Percentiles rank a stretch among this genome's conserved stretches.
Conservation (phyloP, 106 monocot species). For the Vanilla planifolia region DNA sequence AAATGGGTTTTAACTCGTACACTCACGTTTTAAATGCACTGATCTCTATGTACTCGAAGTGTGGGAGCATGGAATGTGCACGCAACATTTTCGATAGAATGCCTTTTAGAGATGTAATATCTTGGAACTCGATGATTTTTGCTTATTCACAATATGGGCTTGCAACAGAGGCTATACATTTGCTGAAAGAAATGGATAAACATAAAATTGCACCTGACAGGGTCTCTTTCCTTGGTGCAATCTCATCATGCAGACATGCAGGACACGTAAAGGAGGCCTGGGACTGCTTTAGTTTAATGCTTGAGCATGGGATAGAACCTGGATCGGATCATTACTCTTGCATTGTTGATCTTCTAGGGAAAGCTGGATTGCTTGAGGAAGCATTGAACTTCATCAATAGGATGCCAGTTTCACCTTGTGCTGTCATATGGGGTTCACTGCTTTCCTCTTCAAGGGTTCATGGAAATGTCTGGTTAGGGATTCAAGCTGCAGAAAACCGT, state of each 20-base stretch:
- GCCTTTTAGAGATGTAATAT: constrained; percentile 31
- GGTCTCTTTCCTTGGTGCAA: constrained; percentile 41
- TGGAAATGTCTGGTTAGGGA: constrained; percentile 38
- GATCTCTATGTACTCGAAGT: constrained; percentile 54
- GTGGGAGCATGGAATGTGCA: constrained; percentile 38
- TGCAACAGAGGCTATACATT: constrained; percentile 26
- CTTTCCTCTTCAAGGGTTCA: constrained; percentile 41
- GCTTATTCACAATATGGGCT: constrained; percentile 42
- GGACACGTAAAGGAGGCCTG: constrained; percentile 32
- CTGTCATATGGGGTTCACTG: constrained; percentile 49
- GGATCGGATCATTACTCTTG: constrained; percentile 46
- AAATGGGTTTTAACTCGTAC: constrained; percentile 28
- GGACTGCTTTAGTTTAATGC: constrained; percentile 31
- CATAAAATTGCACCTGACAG: constrained; percentile 21
- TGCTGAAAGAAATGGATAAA: constrained; percentile 31
- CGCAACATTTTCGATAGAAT: constrained; percentile 25
- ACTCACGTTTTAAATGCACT: constrained; percentile 42
- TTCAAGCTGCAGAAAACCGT: constrained; percentile 44
- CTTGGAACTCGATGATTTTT: constrained; percentile 60
- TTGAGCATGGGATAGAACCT: constrained; percentile 29
- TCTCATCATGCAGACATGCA: constrained; percentile 49
- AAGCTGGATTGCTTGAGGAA: constrained; percentile 40
- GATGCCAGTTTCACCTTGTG: constrained; percentile 42
- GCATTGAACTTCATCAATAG: constrained; percentile 32
- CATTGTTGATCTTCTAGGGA: constrained; percentile 48